Conservation (phyloP, 495 filamentous ascomycete species). For the Recurvomyces mirabilis region DNA sequence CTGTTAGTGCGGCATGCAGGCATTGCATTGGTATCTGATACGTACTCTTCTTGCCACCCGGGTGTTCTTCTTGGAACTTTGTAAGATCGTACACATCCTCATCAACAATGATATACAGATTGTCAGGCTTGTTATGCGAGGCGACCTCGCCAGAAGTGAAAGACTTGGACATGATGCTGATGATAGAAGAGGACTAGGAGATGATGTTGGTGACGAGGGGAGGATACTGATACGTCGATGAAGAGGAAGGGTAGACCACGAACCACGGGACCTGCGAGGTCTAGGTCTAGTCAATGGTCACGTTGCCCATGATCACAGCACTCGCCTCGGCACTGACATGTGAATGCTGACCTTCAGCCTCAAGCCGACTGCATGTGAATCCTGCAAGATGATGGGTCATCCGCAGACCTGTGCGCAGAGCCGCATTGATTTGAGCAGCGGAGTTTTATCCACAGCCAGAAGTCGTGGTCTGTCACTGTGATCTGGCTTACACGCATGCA, state of each 20-base stretch:
- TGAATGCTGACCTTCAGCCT: too few relatives aligned
- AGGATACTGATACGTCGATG: background rate
- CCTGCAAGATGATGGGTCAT: too few relatives aligned
- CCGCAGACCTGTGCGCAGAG: too few relatives aligned
- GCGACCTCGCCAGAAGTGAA: conserved; percentile 79
- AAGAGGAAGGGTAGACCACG: background rate
- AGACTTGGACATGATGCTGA: conserved; percentile 64
- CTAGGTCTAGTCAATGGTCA: conserved; percentile 1
- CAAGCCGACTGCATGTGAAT: too few relatives aligned
- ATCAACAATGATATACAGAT: conserved; percentile 83
- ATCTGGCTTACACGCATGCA: too few relatives aligned
- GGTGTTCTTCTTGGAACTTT: conserved; percentile 88
- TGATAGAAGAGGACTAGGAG: conserved; percentile 1
- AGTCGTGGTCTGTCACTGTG: too few relatives aligned
- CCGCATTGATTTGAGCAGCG: too few relatives aligned
- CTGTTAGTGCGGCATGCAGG: conserved; percentile 4
- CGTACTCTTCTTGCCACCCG: conserved; percentile 89
- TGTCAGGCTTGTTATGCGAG: conserved; percentile 76
- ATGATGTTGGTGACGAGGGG: background rate
- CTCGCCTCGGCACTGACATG: conserved; percentile 8
- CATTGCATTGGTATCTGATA: background rate
- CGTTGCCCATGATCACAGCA: too few relatives aligned
- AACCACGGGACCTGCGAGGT: too few relatives aligned
- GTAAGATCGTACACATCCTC: conserved; percentile 95
- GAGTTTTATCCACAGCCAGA: too few relatives aligned